Evolutionary conservation across 345 rosid species (phyloP).

Genomic region (Linum lewisii): DNA sequence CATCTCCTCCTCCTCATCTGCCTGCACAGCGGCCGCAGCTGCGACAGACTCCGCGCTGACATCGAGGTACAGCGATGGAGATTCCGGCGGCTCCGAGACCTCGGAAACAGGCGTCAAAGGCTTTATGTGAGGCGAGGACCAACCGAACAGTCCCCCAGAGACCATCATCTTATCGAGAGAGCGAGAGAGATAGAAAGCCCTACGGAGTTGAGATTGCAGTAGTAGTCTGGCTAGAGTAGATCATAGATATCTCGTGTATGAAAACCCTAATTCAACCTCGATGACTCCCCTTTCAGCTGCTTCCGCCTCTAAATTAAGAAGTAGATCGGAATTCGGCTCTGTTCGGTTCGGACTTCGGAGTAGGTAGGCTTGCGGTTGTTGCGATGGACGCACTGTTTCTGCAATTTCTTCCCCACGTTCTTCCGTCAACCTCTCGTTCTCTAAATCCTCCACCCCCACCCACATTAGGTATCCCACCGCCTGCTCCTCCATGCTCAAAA

Average conservation of each 20-base stretch:
- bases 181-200: background rate
- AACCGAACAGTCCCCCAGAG: conserved; percentile 90
- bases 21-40: conserved; percentile 40
- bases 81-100: conserved; percentile 99
- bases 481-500: no score
- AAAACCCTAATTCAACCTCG: conserved; percentile 30
- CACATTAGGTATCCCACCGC: no score
- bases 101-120: conserved; percentile 97
- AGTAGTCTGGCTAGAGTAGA: background rate
- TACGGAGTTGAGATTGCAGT: conserved; percentile 1
- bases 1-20: conserved; percentile 72
- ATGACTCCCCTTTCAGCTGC: background rate
- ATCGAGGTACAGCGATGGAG: conserved; percentile 90
- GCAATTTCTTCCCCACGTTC: background rate
- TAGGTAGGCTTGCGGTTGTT: no score
- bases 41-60: conserved; percentile 58
- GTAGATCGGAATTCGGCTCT: conserved; percentile 24
- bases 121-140: conserved; percentile 98
- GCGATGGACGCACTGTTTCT: background rate
- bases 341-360: background rate
- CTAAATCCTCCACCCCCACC: no score
- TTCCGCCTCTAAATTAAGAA: conserved; percentile 25
- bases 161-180: conserved; percentile 51
- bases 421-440: no score
- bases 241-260: background rate